These are phyloP conservation scores for Fusarium buxicola DNA, from an alignment of 2,329 filamentous ascomycete species.

Conservation along the genomic window DNA sequence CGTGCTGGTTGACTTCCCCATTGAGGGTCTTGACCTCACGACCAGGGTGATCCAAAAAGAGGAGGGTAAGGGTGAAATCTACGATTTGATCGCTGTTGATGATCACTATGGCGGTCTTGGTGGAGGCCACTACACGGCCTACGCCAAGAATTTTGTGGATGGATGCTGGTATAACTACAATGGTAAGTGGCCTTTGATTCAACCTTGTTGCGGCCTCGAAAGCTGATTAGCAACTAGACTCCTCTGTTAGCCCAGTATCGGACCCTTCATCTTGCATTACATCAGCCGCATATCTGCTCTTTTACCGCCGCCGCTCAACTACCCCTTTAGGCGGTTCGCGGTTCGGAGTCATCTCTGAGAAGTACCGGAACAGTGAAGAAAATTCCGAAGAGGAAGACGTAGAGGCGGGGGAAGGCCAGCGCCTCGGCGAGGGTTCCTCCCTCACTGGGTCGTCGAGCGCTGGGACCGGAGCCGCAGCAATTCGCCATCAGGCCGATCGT, in stretches of 20 bases:
- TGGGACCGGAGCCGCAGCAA: conserved; percentile 81
- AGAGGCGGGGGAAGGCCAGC: conserved; percentile 81
- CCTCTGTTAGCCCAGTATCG: conserved; percentile 72
- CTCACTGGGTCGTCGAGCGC: conserved; percentile 92
- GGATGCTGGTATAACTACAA: conserved; percentile 97
- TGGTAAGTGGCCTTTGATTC: conserved; percentile 66
- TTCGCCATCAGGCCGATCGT: conserved; percentile 71
- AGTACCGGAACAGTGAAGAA: conserved; percentile 66
- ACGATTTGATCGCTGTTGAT: conserved; percentile 95
- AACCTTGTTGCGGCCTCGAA: background rate
- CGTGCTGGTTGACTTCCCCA: conserved; percentile 88
- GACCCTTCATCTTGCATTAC: conserved; percentile 75
- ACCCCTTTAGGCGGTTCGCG: conserved; percentile 81
- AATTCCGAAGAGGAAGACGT: conserved; percentile 58
- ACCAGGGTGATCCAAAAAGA: conserved; percentile 83
- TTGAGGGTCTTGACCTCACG: conserved; percentile 86
- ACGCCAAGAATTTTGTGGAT: conserved; percentile 91
- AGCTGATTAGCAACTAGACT: conserved; percentile 71
- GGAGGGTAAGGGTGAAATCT: conserved; percentile 83
- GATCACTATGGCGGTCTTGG: conserved; percentile 95
- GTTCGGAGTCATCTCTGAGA: conserved; percentile 76
- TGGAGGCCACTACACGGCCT: conserved; percentile 96
- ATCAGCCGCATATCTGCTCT: conserved; percentile 87
- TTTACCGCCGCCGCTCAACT: conserved; percentile 89
- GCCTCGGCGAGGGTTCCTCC: conserved; percentile 86